Evolutionary conservation across 73 alveolate genomes (phyloP).

Genomic region (Tetrahymena elliotti): DNA sequence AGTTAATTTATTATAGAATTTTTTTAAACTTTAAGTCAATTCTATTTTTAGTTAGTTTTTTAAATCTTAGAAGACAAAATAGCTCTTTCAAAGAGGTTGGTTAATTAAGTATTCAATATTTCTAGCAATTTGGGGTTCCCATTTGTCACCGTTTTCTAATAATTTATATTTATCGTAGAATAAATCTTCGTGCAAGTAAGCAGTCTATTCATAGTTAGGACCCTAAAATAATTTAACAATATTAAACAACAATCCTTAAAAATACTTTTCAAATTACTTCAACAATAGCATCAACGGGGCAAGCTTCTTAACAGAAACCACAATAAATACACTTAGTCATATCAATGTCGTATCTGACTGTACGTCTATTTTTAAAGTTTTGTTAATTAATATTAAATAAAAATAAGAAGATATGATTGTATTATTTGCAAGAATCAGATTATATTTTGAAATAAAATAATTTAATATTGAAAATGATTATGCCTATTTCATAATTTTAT

Average conservation of each 20-base stretch:
- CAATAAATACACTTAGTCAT: slow-evolving; percentile 86
- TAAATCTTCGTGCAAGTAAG: slow-evolving; percentile 65
- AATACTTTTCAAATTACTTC: slow-evolving; percentile 30
- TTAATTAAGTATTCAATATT: slow-evolving; percentile 60
- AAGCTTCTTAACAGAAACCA: slow-evolving; percentile 86
- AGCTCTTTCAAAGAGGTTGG: neutral
- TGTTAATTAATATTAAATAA: neutral
- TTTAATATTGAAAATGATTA: too few relatives aligned
- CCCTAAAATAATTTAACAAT: slow-evolving; percentile 4
- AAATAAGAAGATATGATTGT: neutral
- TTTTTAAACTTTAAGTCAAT: neutral
- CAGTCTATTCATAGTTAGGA: slow-evolving; percentile 68
- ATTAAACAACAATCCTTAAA: neutral
- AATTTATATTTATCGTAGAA: slow-evolving; percentile 72
- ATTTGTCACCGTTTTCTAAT: slow-evolving; percentile 78
- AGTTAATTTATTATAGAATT: neutral
- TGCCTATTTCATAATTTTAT: neutral
- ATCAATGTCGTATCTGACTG: slow-evolving; percentile 82
- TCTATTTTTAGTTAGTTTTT: neutral
- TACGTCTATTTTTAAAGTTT: slow-evolving; percentile 38
- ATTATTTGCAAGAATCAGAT: too few relatives aligned
- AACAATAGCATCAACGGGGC: slow-evolving; percentile 92
- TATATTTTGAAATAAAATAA: too few relatives aligned
- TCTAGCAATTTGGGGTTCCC: slow-evolving; percentile 89
- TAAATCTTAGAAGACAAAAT: too few relatives aligned